Base-by-base conservation (phyloP, 495 filamentous ascomycete genomes). In the Bryoglossum gracile region DNA sequence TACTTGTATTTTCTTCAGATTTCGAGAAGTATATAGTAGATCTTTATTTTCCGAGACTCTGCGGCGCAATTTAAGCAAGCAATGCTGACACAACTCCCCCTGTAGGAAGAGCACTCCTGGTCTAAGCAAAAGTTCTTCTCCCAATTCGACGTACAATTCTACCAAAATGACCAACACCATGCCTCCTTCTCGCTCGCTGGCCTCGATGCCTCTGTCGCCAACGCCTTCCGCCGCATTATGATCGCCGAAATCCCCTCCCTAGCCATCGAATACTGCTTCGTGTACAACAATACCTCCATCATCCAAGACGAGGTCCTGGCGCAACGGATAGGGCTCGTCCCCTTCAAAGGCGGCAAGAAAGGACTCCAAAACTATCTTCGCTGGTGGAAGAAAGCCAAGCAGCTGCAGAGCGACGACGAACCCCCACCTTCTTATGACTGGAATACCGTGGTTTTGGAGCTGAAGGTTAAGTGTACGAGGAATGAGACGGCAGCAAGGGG, bases 281-380 rank as follows among this genome's bases (percentile, higher is more conserved):
- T 97, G 38, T 70, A 84, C 59, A 89, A 94, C 72, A 99, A 99
- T 71, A 97, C 90, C 46, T 92, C 86, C 9, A 84, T 99, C 17
- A 91, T 99, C 59, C 89, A 95, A 63, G 94, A 99, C 64, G 94
- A 99, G 66, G 89, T 99, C 1, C 82, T 99, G 32, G 78, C 88
- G 2, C 82, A 87, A 58, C 78, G 94, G 16, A 73, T 99, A 18
- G 94, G 94, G 35, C 77, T 97, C 32, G 83, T 99, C 43, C 94
- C 94, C 6, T 80, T 99, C 46, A 83, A 79, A 26, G 92, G 86
- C 53, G 76, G 78, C 42, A 77, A 80, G 50, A 74, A 81, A 22
- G 89, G 86, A 10, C 71, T 97, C 43, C 75, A 78, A 43, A 82
- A 82, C 65, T 82, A 63, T 50, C 47, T 97, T 70, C 78, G 82